Evolutionary conservation across 1,284 basidiomycete genomes (phyloP), one percentile per base, ranked within the genome.

Genomic region (Ceratobasidium sp.): DNA sequence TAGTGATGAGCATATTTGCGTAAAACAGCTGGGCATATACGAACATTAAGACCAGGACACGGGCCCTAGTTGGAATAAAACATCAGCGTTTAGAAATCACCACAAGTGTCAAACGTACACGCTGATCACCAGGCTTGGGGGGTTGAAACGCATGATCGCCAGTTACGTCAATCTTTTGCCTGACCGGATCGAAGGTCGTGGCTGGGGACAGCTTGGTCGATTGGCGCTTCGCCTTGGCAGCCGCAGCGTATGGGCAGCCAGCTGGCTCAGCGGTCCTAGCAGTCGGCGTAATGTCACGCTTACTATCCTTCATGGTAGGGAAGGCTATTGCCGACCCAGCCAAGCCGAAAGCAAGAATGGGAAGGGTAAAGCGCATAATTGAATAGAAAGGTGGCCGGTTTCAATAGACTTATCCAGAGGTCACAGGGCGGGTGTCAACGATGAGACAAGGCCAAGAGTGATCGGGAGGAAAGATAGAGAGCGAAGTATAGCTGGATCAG

Each of bases 31-130:
- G n/a, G 6, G 7, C 47, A 35, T 28, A 53, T 69, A 42, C 67
- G n/a, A 33, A 69, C 67, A 42, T 69, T 69, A 11, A 69, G 67
- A 10, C 67, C 67, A n/a, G 67, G 67, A 39, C 67, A 69, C n/a
- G 67, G 67, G 7, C 67, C 67, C 67, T 69, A 58, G n/a, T 5
- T 6, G 31, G 54, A 28, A 15, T 28, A 56, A 11, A 26, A 15
- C 28, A 15, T 56, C 28, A 56, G 54, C 54, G 8, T 26, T 11
- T 56, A 28, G 54, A 15, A 10, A 56, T 11, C 11, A 26, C 49
- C 7, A 45, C 23, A 17, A 64, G 37, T 26, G n/a, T n/a, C n/a
- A n/a, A 28, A 42, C 61, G 8, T 45, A 71, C 68, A n/a, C 68
- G 17, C 31, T 49, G 20, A 23, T 71, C 68, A 28, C 45, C 39